Percentiles rank a stretch among this genome's conserved stretches.
Conservation (phyloP, 495 filamentous ascomycete species). For the Zalerion maritima region DNA sequence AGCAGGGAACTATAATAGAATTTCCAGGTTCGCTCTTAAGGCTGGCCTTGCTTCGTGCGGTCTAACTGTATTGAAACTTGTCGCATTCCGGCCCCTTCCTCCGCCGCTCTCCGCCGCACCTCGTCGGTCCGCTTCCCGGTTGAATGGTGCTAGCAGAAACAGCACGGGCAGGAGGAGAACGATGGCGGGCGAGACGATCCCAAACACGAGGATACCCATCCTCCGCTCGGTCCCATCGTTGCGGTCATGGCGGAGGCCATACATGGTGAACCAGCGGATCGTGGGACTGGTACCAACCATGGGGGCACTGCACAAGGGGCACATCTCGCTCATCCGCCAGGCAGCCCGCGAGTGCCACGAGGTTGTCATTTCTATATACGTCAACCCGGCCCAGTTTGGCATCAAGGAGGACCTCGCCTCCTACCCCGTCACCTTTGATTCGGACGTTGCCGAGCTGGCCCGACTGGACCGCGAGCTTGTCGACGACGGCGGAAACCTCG, state of each 20-base stretch:
- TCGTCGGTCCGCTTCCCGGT: not conserved
- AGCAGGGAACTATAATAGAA: not conserved
- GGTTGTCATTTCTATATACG: conserved; percentile 80
- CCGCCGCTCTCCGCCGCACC: too few species aligned
- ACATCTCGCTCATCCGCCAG: conserved; percentile 72
- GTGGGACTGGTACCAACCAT: conserved; percentile 91
- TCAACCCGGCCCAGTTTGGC: conserved; percentile 96
- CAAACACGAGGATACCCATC: conserved; percentile 48
- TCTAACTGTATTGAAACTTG: too few species aligned
- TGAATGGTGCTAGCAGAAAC: not conserved
- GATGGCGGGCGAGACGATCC: conserved; percentile 24
- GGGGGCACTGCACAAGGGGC: conserved; percentile 87
- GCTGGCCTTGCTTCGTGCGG: too few species aligned
- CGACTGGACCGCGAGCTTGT: conserved; percentile 56
- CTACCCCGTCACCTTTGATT: conserved; percentile 84
- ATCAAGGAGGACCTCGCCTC: conserved; percentile 71
- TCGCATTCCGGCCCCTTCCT: too few species aligned
- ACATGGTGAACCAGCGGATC: conserved; percentile 51
- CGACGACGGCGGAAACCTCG: conserved; percentile 36
- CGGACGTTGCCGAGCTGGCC: conserved; percentile 52
- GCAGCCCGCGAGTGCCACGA: conserved; percentile 73
- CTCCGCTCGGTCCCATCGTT: conserved; percentile 59
- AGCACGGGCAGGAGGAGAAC: conserved; percentile 4
- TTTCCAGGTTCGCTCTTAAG: not conserved
- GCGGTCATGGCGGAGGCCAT: conserved; percentile 53